Evolutionary conservation across 495 filamentous ascomycete species (phyloP).

Genomic region (Amorphotheca resinae): DNA sequence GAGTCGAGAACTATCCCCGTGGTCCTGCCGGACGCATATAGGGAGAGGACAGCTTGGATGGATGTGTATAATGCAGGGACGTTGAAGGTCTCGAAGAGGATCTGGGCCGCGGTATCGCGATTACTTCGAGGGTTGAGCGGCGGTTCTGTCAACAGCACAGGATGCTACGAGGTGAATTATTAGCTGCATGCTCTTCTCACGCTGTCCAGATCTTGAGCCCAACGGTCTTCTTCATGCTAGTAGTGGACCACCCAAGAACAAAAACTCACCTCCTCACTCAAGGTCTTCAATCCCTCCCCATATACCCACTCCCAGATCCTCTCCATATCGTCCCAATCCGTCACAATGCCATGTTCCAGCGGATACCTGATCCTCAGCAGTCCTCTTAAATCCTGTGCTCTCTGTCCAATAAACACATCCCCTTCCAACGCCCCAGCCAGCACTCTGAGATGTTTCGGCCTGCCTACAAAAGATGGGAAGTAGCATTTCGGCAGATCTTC

Average conservation of each 20-base stretch:
- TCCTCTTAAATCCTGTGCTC: conserved; percentile 78
- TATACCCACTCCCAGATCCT: conserved; percentile 82
- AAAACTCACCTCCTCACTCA: conserved; percentile 76
- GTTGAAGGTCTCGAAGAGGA: conserved; percentile 98
- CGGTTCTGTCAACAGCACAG: conserved; percentile 91
- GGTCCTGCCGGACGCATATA: conserved; percentile 92
- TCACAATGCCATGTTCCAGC: conserved; percentile 95
- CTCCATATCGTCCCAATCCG: conserved; percentile 99
- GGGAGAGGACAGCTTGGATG: conserved; percentile 90
- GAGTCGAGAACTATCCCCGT: conserved; percentile 93
- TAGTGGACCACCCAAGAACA: too few relatives aligned
- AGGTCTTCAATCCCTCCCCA: conserved; percentile 66
- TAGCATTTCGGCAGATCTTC: conserved; percentile 91
- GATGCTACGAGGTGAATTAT: conserved; percentile 47
- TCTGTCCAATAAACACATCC: conserved; percentile 91
- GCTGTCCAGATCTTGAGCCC: not conserved
- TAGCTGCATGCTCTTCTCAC: not conserved
- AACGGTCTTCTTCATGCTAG: too few relatives aligned
- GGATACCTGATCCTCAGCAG: conserved; percentile 92
- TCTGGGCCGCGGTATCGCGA: conserved; percentile 91
- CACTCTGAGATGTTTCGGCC: conserved; percentile 93
- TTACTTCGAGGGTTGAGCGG: conserved; percentile 93
- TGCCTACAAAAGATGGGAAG: conserved; percentile 96
- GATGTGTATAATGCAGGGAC: conserved; percentile 93
- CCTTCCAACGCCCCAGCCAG: conserved; percentile 93